Percentiles rank a stretch among this genome's conserved stretches.
phyloP scores from a whole-genome alignment of 73 alveolate species.

The Paramecium caudatum region DNA sequence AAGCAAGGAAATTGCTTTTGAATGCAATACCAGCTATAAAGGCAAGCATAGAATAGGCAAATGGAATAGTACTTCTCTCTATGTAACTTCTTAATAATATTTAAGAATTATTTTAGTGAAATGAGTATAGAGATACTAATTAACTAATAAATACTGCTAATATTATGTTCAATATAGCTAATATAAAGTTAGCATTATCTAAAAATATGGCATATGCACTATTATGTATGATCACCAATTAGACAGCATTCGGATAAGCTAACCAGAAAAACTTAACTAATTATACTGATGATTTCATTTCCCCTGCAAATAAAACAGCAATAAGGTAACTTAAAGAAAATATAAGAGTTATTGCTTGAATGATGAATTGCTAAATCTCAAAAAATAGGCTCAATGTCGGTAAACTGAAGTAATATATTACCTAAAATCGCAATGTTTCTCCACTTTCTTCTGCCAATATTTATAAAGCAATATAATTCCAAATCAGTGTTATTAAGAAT shows the following conservation, averaged over 20 bases:
- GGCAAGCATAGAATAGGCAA: not conserved
- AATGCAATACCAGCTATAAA: conserved; percentile 9
- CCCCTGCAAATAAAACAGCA: not conserved
- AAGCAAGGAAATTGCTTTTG: not conserved
- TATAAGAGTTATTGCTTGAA: not conserved
- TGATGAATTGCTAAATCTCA: not conserved
- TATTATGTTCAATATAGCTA: not conserved
- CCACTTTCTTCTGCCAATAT: not conserved
- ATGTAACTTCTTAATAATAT: not conserved
- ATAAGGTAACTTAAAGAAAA: not conserved
- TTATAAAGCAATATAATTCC: not conserved
- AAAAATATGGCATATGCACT: not conserved
- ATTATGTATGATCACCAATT: not conserved
- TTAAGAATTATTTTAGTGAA: not conserved
- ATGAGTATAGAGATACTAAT: not conserved
- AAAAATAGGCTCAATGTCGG: not conserved
- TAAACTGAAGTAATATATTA: conserved; percentile 21
- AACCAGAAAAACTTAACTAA: not conserved
- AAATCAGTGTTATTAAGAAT: not conserved
- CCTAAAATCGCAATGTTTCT: not conserved
- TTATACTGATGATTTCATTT: not conserved
- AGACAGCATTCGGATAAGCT: not conserved
- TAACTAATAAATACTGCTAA: not conserved
- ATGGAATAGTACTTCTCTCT: not conserved
- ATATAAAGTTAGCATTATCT: not conserved